phyloP scores from a whole-genome alignment of 768 basidiomycete species.

The Boletus huronensis region DNA sequence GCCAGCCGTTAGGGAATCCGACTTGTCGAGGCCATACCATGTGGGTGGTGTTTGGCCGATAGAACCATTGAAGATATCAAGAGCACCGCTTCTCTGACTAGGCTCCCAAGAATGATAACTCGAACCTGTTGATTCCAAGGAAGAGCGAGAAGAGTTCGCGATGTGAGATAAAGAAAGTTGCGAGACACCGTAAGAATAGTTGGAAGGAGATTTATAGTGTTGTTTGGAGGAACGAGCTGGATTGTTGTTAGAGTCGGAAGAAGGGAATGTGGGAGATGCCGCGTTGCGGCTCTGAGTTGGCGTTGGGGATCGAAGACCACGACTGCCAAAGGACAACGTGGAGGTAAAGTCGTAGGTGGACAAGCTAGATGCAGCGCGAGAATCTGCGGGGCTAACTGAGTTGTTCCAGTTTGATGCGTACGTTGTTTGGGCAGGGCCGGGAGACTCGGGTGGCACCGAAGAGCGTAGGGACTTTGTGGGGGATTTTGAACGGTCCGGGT shows the following conservation, averaged over 20 bases:
- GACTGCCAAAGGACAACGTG: conserved; percentile 38
- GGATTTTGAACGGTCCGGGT: conserved; percentile 39
- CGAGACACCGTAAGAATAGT: conserved; percentile 49
- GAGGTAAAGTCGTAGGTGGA: conserved; percentile 50
- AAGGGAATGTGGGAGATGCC: conserved; percentile 42
- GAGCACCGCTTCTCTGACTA: conserved; percentile 47
- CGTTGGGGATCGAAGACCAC: conserved; percentile 55
- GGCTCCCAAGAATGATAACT: conserved; percentile 83
- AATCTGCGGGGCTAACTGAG: conserved; percentile 33
- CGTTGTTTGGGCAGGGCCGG: conserved; percentile 38
- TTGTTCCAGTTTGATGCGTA: conserved; percentile 26
- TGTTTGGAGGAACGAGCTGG: conserved; percentile 56
- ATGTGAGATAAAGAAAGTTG: conserved; percentile 68
- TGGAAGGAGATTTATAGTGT: conserved; percentile 43
- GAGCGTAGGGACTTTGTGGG: conserved; percentile 50
- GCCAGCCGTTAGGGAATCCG: conserved; percentile 45
- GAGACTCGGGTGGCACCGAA: conserved; percentile 59
- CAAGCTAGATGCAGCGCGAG: conserved; percentile 45
- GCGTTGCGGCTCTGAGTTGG: conserved; percentile 64
- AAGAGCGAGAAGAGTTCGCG: conserved; percentile 73
- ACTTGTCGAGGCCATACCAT: conserved; percentile 67
- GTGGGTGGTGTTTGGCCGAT: conserved; percentile 46
- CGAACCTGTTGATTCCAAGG: conserved; percentile 75
- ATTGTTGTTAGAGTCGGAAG: conserved; percentile 34
- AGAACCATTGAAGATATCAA: conserved; percentile 50